Evolutionary conservation across 257 asterid species (phyloP), one percentile per base, ranked within the genome.

Genomic region (Echium plantagineum): DNA sequence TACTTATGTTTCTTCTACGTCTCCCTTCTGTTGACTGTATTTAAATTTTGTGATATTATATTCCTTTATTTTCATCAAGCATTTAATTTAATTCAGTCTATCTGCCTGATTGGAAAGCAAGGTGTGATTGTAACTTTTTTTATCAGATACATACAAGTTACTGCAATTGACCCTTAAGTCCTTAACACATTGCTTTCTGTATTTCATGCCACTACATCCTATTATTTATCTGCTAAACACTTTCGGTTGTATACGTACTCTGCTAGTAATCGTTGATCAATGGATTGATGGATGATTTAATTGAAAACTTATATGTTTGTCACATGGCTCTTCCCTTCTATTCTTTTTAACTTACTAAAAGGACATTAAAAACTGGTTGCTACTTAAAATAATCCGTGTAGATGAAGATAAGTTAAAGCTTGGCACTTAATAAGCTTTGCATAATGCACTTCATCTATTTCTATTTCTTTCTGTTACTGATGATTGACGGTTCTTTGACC

Each of bases 401-500:
- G n/a, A 42, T 42, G 3, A 42, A 42, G 48, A 42, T 42, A 10
- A 42, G 15, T 10, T 42, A 42, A 42, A 42, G 0, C 48, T 42
- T 35, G 46, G 46, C 46, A 20, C 55, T 5, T 16, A 2, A 52
- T 7, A 15, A 15, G 55, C 18, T n/a, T 21, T 1, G 3, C 57
- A 19, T 19, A 7, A 19, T n/a, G 4, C n/a, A 15, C 20, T 55
- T 9, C 51, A 59, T 15, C 62, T 66, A 56, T 9, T 16, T 26
- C 61, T 15, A 28, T 9, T 64, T 46, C 22, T 24, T 9, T 49
- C 55, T 24, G 24, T 10, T 26, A 16, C 31, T 58, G 28, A 19
- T 35, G 63, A 62, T 15, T 57, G 21, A 56, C 26, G 47, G 57
- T 21, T 55, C 8, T 18, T 69, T 49, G 21, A 28, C 52, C 38